phyloP scores from a whole-genome alignment of 352 stramenopile genomes.

The Phytopythium helicoides region DNA sequence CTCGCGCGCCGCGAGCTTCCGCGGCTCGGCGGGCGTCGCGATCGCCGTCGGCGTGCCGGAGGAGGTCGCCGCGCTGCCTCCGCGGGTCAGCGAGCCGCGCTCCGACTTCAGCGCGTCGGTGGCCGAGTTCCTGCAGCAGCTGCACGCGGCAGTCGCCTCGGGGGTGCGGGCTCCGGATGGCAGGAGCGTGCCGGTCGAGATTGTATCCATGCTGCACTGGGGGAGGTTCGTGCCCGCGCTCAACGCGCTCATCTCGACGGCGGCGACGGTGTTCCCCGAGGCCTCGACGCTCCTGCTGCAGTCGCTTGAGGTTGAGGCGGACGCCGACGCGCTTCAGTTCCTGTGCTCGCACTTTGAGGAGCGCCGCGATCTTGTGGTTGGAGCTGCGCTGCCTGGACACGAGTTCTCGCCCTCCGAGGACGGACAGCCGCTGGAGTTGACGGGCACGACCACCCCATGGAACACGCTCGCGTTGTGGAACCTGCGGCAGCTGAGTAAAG shows the following conservation, averaged over 20 bases:
- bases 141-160: constrained; percentile 22
- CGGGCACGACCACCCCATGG: constrained; percentile 91
- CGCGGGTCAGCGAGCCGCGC: constrained; percentile 10
- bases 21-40: constrained; percentile 35
- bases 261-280: constrained; percentile 49
- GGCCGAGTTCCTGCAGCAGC: constrained; percentile 28
- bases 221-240: constrained; percentile 94
- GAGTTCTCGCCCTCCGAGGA: constrained; percentile 34
- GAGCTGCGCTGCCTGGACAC: constrained; percentile 86
- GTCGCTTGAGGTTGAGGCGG: constrained; percentile 89
- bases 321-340: constrained; percentile 41
- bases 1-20: constrained; percentile 43
- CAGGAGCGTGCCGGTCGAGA: constrained; percentile 27
- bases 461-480: constrained; percentile 97
- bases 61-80: constrained; percentile 8
- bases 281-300: constrained; percentile 78
- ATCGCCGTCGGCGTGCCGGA: constrained; percentile 52
- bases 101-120: constrained; percentile 40
- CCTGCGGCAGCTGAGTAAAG: constrained; percentile 83
- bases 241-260: constrained; percentile 89
- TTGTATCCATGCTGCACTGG: constrained; percentile 94
- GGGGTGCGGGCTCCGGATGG: constrained; percentile 5
- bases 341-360: constrained; percentile 70
- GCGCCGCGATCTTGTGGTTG: constrained; percentile 85
- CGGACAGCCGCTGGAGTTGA: constrained; percentile 57